Evolutionary conservation across 225 moss, liverwort and hornwort genomes (phyloP).

Genomic region (Ulota crispa): DNA sequence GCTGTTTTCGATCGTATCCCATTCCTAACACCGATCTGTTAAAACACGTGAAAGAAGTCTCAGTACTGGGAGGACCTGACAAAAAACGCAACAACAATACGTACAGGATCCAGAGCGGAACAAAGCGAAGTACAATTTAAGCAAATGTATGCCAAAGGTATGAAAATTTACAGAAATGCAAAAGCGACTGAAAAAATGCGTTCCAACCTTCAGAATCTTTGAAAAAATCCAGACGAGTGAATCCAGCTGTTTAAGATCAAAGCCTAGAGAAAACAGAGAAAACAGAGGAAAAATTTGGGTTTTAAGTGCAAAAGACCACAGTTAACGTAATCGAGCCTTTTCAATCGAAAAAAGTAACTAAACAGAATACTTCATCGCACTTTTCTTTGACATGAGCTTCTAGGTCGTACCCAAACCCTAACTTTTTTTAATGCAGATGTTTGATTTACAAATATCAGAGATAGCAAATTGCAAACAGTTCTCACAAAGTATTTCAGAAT

Average conservation of each 20-base stretch:
- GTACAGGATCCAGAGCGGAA: neutral
- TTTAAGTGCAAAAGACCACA: neutral
- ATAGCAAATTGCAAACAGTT: neutral
- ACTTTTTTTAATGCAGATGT: neutral
- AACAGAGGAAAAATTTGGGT: too few species aligned
- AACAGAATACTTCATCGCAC: neutral
- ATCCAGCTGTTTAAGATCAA: constrained; percentile 11
- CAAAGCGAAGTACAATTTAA: neutral
- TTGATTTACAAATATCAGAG: neutral
- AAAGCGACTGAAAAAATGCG: neutral
- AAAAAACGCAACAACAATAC: neutral
- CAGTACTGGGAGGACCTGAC: neutral
- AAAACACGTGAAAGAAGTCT: constrained; percentile 4
- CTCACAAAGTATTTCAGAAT: neutral
- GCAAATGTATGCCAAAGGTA: neutral
- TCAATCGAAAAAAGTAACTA: neutral
- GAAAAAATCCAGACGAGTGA: constrained; percentile 14
- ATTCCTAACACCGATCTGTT: constrained; percentile 33
- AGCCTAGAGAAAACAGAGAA: constrained; percentile 8
- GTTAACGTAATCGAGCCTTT: neutral
- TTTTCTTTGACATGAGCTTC: neutral
- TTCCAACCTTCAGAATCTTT: constrained; percentile 17
- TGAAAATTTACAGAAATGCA: neutral
- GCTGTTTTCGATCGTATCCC: constrained; percentile 34
- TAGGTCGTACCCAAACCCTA: constrained; percentile 12